Conservation (phyloP, 345 rosid species). For the Bretschneidera sinensis region DNA sequence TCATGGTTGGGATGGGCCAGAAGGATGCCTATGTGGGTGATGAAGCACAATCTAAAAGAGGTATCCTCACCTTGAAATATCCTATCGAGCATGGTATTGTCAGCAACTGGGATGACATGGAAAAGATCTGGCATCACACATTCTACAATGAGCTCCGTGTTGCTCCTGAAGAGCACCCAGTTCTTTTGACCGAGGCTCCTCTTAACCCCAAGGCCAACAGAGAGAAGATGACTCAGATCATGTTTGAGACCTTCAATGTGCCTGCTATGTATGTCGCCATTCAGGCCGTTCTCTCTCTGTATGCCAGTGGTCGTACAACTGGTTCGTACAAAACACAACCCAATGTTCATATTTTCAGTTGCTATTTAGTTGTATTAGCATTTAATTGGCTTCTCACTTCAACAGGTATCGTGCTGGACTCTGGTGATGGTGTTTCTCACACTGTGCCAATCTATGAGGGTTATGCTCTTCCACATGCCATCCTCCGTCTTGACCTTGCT, state of each 20-base stretch:
- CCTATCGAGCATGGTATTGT: slow-evolving; percentile 70
- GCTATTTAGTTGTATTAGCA: neutral
- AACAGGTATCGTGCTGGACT: slow-evolving; percentile 55
- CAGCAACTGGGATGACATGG: slow-evolving; percentile 72
- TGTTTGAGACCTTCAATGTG: slow-evolving; percentile 56
- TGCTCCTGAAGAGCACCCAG: slow-evolving; percentile 57
- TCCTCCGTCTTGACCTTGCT: slow-evolving; percentile 61
- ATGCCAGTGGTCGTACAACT: slow-evolving; percentile 69
- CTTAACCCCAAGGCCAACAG: slow-evolving; percentile 60
- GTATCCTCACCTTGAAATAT: slow-evolving; percentile 56
- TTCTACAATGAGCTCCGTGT: slow-evolving; percentile 62
- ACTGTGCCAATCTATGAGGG: slow-evolving; percentile 66
- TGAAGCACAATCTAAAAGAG: slow-evolving; percentile 66
- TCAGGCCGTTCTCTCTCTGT: slow-evolving; percentile 57
- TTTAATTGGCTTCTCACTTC: neutral
- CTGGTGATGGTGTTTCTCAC: slow-evolving; percentile 60
- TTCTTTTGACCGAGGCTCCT: slow-evolving; percentile 58
- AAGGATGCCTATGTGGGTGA: slow-evolving; percentile 67
- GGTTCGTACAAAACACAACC: slow-evolving; percentile 23
- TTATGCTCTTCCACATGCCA: slow-evolving; percentile 61
- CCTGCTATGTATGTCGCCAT: slow-evolving; percentile 63
- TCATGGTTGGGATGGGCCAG: slow-evolving; percentile 69
- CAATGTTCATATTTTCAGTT: neutral
- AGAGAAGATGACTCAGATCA: slow-evolving; percentile 62
- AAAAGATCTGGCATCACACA: slow-evolving; percentile 68